Percentiles rank a stretch among this genome's conserved stretches.
Conservation (phyloP, 106 monocot genomes). For the Cymbidium sinense region DNA sequence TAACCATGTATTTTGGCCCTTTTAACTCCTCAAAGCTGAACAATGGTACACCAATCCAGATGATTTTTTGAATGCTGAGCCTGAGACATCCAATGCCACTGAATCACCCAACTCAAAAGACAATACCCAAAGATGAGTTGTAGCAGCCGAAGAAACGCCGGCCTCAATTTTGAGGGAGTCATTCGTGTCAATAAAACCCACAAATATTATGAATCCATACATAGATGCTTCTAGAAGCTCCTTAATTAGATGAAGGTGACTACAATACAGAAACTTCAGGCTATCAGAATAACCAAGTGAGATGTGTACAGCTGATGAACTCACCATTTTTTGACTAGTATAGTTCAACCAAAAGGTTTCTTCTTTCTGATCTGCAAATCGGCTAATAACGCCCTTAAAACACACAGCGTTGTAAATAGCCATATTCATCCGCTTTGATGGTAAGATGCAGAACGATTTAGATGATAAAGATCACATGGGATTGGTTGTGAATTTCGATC, state of each 20-base stretch:
- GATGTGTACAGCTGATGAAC: background rate
- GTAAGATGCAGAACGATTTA: too few species aligned
- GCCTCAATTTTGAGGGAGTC: background rate
- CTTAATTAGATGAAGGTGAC: background rate
- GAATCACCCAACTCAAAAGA: constrained; percentile 5
- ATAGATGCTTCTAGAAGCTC: background rate
- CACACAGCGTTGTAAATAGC: too few species aligned
- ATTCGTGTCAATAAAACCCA: background rate
- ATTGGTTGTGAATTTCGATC: too few species aligned
- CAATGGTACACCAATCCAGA: constrained; percentile 45
- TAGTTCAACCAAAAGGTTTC: too few species aligned
- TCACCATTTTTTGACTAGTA: background rate
- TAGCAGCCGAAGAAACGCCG: background rate
- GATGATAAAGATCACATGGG: too few species aligned
- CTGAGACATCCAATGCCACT: constrained; percentile 14
- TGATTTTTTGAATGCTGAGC: constrained; percentile 24
- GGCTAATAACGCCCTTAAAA: too few species aligned
- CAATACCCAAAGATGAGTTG: constrained; percentile 5
- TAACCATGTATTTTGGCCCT: background rate
- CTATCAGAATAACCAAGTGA: too few species aligned
- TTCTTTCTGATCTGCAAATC: too few species aligned
- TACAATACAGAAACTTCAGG: background rate
- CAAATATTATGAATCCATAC: background rate
- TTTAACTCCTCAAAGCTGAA: constrained; percentile 38
- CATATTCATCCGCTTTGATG: too few species aligned